Conservation (phyloP, 2,329 filamentous ascomycete species). For the Gaeumannomyces tritici region DNA sequence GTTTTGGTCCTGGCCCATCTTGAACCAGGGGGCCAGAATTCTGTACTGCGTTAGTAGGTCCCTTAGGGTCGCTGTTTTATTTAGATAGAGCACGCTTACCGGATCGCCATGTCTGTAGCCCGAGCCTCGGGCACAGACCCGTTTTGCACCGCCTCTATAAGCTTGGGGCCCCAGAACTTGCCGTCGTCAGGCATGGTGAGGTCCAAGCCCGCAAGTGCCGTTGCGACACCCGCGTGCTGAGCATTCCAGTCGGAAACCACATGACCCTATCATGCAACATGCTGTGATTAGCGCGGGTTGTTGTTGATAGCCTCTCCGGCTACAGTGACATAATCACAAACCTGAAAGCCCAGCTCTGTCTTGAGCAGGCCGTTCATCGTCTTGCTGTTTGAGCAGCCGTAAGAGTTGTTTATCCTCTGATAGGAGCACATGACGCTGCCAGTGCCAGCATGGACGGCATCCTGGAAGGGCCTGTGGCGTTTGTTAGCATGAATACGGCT, state of each 20-base stretch:
- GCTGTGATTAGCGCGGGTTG: not conserved
- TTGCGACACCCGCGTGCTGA: conserved; percentile 53
- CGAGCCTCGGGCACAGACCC: conserved; percentile 46
- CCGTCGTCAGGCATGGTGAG: conserved; percentile 54
- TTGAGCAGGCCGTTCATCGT: conserved; percentile 56
- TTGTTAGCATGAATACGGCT: not conserved
- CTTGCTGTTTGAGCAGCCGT: conserved; percentile 58
- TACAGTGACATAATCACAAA: not conserved
- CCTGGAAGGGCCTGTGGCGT: conserved; percentile 30
- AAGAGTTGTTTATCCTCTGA: conserved; percentile 60
- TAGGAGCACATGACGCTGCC: conserved; percentile 52
- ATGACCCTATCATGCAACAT: not conserved
- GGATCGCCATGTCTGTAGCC: conserved; percentile 23
- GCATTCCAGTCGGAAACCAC: conserved; percentile 23
- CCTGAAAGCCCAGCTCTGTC: conserved; percentile 42
- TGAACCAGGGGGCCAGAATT: conserved; percentile 43
- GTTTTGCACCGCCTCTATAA: conserved; percentile 49
- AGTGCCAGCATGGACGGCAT: conserved; percentile 53
- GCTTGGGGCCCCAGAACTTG: conserved; percentile 38
- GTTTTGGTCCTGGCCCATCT: conserved; percentile 39
- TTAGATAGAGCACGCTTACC: conserved; percentile 6
- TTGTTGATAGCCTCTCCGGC: not conserved
- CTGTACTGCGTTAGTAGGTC: not conserved
- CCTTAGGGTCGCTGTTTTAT: not conserved
- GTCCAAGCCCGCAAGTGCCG: conserved; percentile 57